A percentile compares a stretch with the other conserved stretches of the same genome.
Evolutionary conservation across 2,329 filamentous ascomycete species (phyloP).

Genomic region (Nigrospora osmanthi): DNA sequence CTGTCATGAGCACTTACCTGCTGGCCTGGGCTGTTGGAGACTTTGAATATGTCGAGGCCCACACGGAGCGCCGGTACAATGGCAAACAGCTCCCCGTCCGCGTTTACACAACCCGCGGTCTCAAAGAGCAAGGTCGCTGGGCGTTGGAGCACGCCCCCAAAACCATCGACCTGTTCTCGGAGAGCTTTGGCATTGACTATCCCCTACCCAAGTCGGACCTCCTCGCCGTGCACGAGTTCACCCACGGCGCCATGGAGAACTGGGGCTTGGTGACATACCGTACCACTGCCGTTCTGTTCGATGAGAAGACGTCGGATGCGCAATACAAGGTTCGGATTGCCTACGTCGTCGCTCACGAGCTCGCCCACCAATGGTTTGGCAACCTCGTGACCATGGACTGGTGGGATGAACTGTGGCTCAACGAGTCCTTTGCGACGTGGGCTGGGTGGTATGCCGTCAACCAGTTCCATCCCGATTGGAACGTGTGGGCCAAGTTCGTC

Average conservation of each 20-base stretch:
- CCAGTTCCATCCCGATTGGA: conserved; percentile 91
- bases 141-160: conserved; percentile 87
- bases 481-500: conserved; percentile 96
- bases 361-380: conserved; percentile 95
- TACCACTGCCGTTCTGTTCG: conserved; percentile 92
- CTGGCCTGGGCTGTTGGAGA: conserved; percentile 93
- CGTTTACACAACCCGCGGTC: conserved; percentile 90
- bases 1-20: conserved; percentile 87
- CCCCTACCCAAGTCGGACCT: conserved; percentile 88
- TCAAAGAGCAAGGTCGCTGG: conserved; percentile 85
- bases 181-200: conserved; percentile 89
- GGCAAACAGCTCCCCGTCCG: conserved; percentile 86
- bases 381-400: conserved; percentile 96
- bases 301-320: conserved; percentile 83
- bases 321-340: conserved; percentile 90
- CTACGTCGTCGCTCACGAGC: conserved; percentile 96
- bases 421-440: conserved; percentile 97
- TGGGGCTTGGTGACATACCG: conserved; percentile 96
- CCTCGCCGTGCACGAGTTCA: conserved; percentile 89
- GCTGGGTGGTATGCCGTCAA: conserved; percentile 92
- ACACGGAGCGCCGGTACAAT: conserved; percentile 83
- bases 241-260: conserved; percentile 82
- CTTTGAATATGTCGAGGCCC: conserved; percentile 92
- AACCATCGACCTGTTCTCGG: conserved; percentile 93
- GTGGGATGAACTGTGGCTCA: conserved; percentile 91